Evolutionary conservation across 495 filamentous ascomycete genomes (phyloP).

Genomic region (Trichocladium uniseriatum): DNA sequence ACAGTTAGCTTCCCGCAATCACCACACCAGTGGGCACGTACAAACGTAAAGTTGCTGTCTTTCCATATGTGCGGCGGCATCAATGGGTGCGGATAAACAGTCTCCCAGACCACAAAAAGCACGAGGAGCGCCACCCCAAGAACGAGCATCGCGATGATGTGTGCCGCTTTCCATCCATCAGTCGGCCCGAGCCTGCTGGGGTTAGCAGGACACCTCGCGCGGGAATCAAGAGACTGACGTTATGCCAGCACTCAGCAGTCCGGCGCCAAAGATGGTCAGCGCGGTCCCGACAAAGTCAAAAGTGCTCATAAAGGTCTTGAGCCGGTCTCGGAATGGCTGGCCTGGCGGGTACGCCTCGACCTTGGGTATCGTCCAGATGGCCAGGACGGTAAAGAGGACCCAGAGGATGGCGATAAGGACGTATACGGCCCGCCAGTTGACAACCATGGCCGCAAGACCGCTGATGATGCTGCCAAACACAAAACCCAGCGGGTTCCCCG

Average conservation of each 20-base stretch:
- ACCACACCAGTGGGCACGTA: too few species aligned
- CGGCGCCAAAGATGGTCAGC: slow-evolving; percentile 54
- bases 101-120: slow-evolving; percentile 54
- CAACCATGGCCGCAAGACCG: slow-evolving; percentile 51
- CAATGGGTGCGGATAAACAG: slow-evolving; percentile 36
- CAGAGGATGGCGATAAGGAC: slow-evolving; percentile 56
- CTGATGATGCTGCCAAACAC: slow-evolving; percentile 58
- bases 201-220: too few species aligned
- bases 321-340: slow-evolving; percentile 34
- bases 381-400: slow-evolving; percentile 46
- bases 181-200: slow-evolving; percentile 34
- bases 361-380: slow-evolving; percentile 53
- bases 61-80: slow-evolving; percentile 50
- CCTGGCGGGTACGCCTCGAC: slow-evolving; percentile 41
- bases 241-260: slow-evolving; percentile 53
- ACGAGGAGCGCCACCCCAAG: slow-evolving; percentile 48
- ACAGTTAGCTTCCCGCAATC: slow-evolving; percentile 21
- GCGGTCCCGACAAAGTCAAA: slow-evolving; percentile 56
- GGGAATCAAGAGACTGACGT: slow-evolving; percentile 38
- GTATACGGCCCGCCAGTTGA: slow-evolving; percentile 55
- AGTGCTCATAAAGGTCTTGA: slow-evolving; percentile 38
- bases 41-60: slow-evolving; percentile 44
- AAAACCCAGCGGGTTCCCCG: slow-evolving; percentile 63
- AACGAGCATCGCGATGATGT: slow-evolving; percentile 53
- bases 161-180: slow-evolving; percentile 52